phyloP scores from a whole-genome alignment of 768 basidiomycete genomes.

The Clathrus columnatus region DNA sequence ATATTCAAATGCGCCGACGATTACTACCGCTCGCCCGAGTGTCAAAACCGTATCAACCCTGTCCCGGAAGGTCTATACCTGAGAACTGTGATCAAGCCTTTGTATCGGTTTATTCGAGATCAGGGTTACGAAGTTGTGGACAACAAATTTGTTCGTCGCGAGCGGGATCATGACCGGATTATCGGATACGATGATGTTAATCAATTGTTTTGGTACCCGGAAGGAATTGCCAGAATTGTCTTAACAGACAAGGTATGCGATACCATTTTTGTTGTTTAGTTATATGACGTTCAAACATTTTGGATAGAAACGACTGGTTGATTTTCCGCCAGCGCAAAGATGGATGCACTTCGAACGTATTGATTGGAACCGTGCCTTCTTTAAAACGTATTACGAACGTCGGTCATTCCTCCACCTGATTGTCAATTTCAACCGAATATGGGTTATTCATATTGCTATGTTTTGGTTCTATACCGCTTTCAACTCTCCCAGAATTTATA shows the following conservation, averaged over 20 bases:
- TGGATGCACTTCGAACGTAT: constrained; percentile 97
- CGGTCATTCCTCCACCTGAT: constrained; percentile 94
- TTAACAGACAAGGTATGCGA: constrained; percentile 74
- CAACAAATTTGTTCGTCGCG: constrained; percentile 87
- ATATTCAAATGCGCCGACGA: constrained; percentile 99
- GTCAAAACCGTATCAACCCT: constrained; percentile 84
- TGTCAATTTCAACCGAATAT: constrained; percentile 99
- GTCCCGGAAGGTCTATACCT: constrained; percentile 96
- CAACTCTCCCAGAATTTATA: constrained; percentile 86
- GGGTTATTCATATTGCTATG: constrained; percentile 93
- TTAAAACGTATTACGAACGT: constrained; percentile 98
- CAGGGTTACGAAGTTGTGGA: constrained; percentile 96
- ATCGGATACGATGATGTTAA: constrained; percentile 99
- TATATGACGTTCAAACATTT: constrained; percentile 7
- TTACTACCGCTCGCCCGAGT: constrained; percentile 98
- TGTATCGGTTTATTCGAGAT: constrained; percentile 95
- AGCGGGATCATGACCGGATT: constrained; percentile 87
- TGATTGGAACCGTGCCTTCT: constrained; percentile 94
- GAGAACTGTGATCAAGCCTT: constrained; percentile 79
- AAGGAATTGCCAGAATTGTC: constrained; percentile 89
- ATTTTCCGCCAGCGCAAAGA: constrained; percentile 81
- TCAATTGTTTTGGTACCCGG: constrained; percentile 99
- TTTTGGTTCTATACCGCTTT: constrained; percentile 96
- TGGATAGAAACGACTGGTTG: constrained; percentile 75
- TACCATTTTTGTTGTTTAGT: neutral